Percentiles rank a stretch among this genome's conserved stretches.
Conservation (phyloP, 768 basidiomycete species). For the Naganishia vishniacii region DNA sequence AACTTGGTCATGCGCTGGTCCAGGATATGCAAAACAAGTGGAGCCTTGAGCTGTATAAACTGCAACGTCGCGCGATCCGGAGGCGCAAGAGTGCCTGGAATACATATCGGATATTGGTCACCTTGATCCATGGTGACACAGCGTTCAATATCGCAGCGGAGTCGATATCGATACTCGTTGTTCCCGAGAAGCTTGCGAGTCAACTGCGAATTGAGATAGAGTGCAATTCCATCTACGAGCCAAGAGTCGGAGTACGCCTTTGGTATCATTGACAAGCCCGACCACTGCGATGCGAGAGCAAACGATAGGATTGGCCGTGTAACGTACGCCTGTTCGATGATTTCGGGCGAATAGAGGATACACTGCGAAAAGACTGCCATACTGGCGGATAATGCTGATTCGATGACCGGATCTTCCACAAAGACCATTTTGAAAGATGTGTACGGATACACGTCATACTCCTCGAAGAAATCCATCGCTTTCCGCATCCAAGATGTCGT, state of each 20-base stretch:
- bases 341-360: conserved; percentile 75
- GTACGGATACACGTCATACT: conserved; percentile 92
- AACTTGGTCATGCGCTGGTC: conserved; percentile 90
- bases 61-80: conserved; percentile 72
- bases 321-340: conserved; percentile 88
- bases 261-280: conserved; percentile 90
- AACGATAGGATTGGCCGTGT: conserved; percentile 79
- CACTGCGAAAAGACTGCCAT: conserved; percentile 73
- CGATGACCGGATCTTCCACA: conserved; percentile 76
- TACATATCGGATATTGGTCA: conserved; percentile 84
- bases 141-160: conserved; percentile 94
- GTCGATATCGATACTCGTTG: conserved; percentile 90
- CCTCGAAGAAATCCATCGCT: conserved; percentile 80
- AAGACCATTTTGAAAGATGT: conserved; percentile 85
- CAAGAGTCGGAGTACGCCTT: conserved; percentile 90
- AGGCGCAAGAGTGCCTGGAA: conserved; percentile 76
- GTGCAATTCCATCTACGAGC: conserved; percentile 89
- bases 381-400: conserved; percentile 78
- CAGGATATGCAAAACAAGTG: conserved; percentile 91
- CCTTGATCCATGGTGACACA: conserved; percentile 83
- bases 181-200: conserved; percentile 81
- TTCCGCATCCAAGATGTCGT: conserved; percentile 73
- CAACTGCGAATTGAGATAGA: conserved; percentile 85
- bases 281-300: conserved; percentile 91
- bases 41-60: conserved; percentile 91